Conservation (phyloP, 371 early-diverging fungal genomes). For the Syncephalastrum sp. region DNA sequence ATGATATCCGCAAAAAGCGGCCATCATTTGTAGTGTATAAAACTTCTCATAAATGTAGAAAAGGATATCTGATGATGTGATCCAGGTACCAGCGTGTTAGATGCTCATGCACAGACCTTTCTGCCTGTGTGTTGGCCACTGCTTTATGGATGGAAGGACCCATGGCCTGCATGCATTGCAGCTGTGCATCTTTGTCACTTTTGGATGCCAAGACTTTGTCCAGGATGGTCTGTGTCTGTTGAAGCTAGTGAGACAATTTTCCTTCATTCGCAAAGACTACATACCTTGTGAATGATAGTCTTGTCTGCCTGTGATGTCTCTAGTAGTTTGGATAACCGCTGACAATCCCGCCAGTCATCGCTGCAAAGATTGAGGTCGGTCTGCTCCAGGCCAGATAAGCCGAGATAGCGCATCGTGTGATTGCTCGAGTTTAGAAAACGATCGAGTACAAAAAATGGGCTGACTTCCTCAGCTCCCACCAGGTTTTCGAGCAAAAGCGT, state of each 20-base stretch:
- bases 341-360: conserved; percentile 30
- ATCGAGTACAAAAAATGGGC: conserved; percentile 31
- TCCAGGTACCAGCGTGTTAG: conserved; percentile 28
- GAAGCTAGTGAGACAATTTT: too few relatives aligned
- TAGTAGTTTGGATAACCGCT: conserved; percentile 13
- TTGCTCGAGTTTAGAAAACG: conserved; percentile 32
- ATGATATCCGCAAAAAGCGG: neutral
- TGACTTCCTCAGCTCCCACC: conserved; percentile 5
- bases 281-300: conserved; percentile 25
- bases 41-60: conserved; percentile 5
- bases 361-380: conserved; percentile 32
- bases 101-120: neutral
- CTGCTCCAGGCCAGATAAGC: conserved; percentile 26
- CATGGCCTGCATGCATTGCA: neutral
- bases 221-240: too few relatives aligned
- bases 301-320: conserved; percentile 18
- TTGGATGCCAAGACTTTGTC: too few relatives aligned
- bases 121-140: conserved; percentile 4
- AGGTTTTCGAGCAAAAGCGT: conserved; percentile 16
- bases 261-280: neutral
- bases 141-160: conserved; percentile 13
- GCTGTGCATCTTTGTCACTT: too few relatives aligned
- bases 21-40: neutral
- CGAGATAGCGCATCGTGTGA: conserved; percentile 50
- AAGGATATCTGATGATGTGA: conserved; percentile 19